Base-by-base conservation (phyloP, 768 basidiomycete genomes). In the Suillus decipiens region DNA sequence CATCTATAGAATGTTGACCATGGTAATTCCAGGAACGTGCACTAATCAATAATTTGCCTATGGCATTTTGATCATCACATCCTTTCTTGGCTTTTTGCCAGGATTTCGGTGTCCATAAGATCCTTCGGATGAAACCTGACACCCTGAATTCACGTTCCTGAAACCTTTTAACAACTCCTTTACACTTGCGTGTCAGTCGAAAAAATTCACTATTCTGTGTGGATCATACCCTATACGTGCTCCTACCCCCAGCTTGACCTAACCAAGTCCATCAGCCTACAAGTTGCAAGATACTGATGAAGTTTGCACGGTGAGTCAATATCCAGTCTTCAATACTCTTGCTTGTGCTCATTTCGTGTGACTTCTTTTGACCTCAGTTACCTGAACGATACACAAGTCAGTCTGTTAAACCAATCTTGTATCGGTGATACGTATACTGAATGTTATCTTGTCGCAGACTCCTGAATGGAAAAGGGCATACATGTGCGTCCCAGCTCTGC, bases 331-430 rank as follows among this genome's bases (percentile, higher is more conserved):
- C 2, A 1, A 37, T n/a, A 1, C 19, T 10, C 51, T 51, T 28
- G 34, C 8, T 55, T 47, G 3, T 24, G 17, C 14, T 48, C 28
- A 8, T 43, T 50, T 6, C 36, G 59, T 62, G 42, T 41, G 2
- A 41, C 6, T 15, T 55, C 22, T 36, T 51, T 64, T 19, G 58
- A 58, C 39, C 17, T 14, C 63, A 90, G 89, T 65, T 86, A 89
- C 72, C 78, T 91, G n/a, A 78, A 85, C 67, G 88, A 91, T 69
- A 86, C 85, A 1, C 88, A 89, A 80, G 89, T 85, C 64, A 53
- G 71, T 62, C n/a, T 39, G 15, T 15, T 3, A 34, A 58, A 22
- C 33, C 10, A 42, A 22, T 7, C 41, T 60, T 14, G 42, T 37
- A 37, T 31, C 43, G 34, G 43, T 41, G 36, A 24, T 36, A 12